Evolutionary conservation across 108 stramenopile species (phyloP).

Genomic region (Stephanodiscus triporus): DNA sequence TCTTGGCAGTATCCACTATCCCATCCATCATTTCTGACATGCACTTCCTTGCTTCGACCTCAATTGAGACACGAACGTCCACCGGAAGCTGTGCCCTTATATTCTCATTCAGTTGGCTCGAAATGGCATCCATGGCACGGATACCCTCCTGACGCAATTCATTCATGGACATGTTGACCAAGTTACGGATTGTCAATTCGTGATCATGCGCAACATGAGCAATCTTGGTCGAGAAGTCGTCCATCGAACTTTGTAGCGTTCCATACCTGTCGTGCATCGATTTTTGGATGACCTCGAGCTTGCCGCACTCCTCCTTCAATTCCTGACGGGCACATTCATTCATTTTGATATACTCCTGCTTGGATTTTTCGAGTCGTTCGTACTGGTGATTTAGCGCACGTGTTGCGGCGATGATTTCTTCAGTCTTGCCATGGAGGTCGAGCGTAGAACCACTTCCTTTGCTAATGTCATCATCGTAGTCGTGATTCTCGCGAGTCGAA

Average conservation of each 20-base stretch:
- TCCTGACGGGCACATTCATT: slow-evolving; percentile 7
- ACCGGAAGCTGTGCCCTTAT: background rate
- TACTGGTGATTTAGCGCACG: slow-evolving; percentile 4
- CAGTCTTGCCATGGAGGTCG: slow-evolving; percentile 7
- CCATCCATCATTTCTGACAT: slow-evolving; percentile 6
- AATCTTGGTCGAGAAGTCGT: slow-evolving; percentile 13
- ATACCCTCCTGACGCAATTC: slow-evolving; percentile 11
- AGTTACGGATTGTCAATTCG: slow-evolving; percentile 3
- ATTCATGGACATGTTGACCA: slow-evolving; percentile 10
- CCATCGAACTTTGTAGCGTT: slow-evolving; percentile 12
- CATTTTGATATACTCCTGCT: slow-evolving; percentile 4
- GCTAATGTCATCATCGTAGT: background rate
- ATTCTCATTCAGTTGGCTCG: background rate
- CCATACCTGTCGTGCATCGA: slow-evolving; percentile 2
- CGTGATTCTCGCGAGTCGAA: background rate
- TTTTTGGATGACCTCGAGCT: slow-evolving; percentile 5
- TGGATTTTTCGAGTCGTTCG: slow-evolving; percentile 4
- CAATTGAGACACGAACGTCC: slow-evolving; percentile 8
- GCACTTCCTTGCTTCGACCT: slow-evolving; percentile 13
- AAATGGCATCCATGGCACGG: slow-evolving; percentile 12
- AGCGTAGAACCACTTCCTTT: background rate
- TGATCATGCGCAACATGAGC: slow-evolving; percentile 11
- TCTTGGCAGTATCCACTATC: slow-evolving; percentile 15
- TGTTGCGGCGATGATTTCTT: slow-evolving; percentile 16
- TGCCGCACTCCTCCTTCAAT: slow-evolving; percentile 1